These are phyloP conservation scores for Aeschynomene evenia DNA, from an alignment of 306 rosid genomes.

Conservation along the genomic window DNA sequence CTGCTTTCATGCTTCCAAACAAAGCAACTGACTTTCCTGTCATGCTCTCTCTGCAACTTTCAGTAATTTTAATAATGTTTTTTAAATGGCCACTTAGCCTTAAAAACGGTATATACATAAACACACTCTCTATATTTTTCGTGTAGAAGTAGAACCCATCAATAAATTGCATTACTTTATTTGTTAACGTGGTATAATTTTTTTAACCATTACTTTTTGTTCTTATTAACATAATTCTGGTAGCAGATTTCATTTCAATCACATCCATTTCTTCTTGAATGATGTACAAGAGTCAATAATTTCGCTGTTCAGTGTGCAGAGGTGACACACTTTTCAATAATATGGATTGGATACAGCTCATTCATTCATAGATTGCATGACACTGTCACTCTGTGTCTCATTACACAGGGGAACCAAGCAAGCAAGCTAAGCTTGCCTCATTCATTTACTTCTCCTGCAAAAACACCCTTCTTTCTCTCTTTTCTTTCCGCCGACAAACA, in stretches of 20 bases:
- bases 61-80: not conserved
- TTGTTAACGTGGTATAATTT: too few relatives aligned
- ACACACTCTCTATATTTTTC: too few relatives aligned
- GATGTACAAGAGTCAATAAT: too few relatives aligned
- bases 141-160: too few relatives aligned
- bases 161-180: too few relatives aligned
- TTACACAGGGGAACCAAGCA: too few relatives aligned
- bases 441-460: constrained; percentile 16
- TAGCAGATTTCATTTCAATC: not conserved
- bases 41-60: not conserved
- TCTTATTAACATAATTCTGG: too few relatives aligned
- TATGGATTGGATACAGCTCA: constrained; percentile 49
- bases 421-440: not conserved
- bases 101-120: too few relatives aligned
- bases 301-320: too few relatives aligned
- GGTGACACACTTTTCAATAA: not conserved
- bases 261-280: too few relatives aligned
- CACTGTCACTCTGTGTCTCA: not conserved
- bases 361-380: constrained; percentile 1
- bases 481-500: constrained; percentile 40
- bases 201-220: too few relatives aligned
- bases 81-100: too few relatives aligned
- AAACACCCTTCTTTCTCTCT: not conserved
- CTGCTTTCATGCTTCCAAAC: not conserved
- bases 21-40: not conserved